Base-by-base conservation (phyloP, 2,329 filamentous ascomycete genomes). In the Microdochium nivale region DNA sequence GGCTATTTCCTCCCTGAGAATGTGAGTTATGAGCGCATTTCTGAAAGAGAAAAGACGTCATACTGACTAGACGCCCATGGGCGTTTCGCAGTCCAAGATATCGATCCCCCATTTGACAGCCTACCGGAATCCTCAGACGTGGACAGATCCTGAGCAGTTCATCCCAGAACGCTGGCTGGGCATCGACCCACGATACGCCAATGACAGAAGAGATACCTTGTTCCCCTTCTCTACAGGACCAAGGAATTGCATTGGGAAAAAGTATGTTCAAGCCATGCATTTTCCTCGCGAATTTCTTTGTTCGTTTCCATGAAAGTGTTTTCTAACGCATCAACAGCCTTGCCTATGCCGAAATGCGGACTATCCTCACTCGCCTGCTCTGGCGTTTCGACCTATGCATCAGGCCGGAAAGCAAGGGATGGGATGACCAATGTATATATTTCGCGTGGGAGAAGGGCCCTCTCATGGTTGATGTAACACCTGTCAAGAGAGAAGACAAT, bases 221-320 rank as follows among this genome's bases (percentile, higher is more conserved):
- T 71, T 77, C 59, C 72, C 76, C 1, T 78, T 80, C 52, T 69
- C 70, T 2, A 49, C 73, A 2, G 75, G 76, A 0, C 70, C 76
- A 5, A 63, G 76, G 2, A 75, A 77, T 47, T 79, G 76, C 52
- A 66, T 79, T 24, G 77, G 76, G 1, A 66, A 66, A 53, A 77
- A 77, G 72, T 74, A 62, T 61, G 72, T 64, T 2, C 11, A 5
- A 11, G 5, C 27, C 11, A 5, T 19, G 8, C 19, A 13, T 44
- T 7, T 13, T 23, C 3, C 16, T 23, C 16, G 10, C 19, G 14
- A 21, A 44, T 24, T 44, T 24, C 19, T 44, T 19, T 19, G 21
- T 19, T 16, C 13, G 7, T 40, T 8, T 4, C 13, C 35, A 4
- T 40, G 35, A 40, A 14, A 19, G 37, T 48, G 16, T 24, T 55